Evolutionary conservation across 208 protist species (phyloP), one percentile per base, ranked within the genome.

Genomic region (Hexamita inflata): DNA sequence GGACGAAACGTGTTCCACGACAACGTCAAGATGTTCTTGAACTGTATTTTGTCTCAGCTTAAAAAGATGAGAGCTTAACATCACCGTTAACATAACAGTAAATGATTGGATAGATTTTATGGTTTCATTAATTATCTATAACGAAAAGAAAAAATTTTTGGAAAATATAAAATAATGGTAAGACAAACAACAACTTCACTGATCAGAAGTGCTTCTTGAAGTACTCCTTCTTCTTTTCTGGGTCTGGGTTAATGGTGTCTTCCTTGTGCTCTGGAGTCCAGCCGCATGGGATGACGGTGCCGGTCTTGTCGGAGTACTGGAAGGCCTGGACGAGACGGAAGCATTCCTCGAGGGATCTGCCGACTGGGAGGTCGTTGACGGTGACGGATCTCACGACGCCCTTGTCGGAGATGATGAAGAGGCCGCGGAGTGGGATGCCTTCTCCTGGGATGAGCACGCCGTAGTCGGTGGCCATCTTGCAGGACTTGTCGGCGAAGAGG

Each of bases 361-460:
- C 93, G 41, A 96, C 91, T 39, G 91, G 90, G 32, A 91, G 84
- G 81, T 96, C 92, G 84, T 95, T 95, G 75, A 94, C 77, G 26
- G 86, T 91, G n/a, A 75, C 76, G 35, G 2, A 30, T 4, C 59
- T 0, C 11, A 81, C 32, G 66, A 81, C 41, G 13, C 64, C 73
- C 57, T 75, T 38, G 35, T 73, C 62, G 35, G 74, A 58, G 34
- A 75, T 68, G 9, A 81, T 75, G 75, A 78, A 75, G 26, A 75
- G 0, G 34, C 1, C 53, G 42, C 59, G 40, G 59, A 81, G 80
- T 29, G 59, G 32, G 29, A 59, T 13, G 35, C 80, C 82, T 38
- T 29, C 84, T 9, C 88, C 86, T 75, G 93, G 89, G 64, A 92
- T 85, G 75, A 94, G 86, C 29, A 92, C 87, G 73, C 91, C 90